These are phyloP conservation scores for Cladorrhinum sp. DNA, from an alignment of 2,329 filamentous ascomycete species.

Conservation along the genomic window DNA sequence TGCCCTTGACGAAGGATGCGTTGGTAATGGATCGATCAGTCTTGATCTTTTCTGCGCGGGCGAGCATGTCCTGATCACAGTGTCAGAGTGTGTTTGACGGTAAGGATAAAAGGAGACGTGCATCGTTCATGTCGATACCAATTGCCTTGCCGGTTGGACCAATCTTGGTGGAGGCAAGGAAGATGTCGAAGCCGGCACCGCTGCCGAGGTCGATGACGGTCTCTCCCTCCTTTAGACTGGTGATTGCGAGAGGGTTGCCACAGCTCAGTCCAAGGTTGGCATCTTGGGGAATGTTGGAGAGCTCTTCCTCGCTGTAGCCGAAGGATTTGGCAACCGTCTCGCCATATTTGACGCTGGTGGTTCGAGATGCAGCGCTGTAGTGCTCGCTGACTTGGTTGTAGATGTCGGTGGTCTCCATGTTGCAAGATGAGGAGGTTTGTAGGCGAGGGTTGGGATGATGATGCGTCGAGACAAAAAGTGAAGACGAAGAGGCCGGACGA, in stretches of 20 bases:
- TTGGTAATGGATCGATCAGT: constrained; percentile 38
- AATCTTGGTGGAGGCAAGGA: constrained; percentile 50
- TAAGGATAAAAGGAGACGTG: no score
- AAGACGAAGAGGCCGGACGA: no score
- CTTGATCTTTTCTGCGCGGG: constrained; percentile 45
- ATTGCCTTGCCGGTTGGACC: constrained; percentile 47
- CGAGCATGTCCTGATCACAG: no score
- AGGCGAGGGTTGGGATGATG: no score
- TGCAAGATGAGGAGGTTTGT: no score
- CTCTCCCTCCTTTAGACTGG: constrained; percentile 51
- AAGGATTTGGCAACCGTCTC: constrained; percentile 48
- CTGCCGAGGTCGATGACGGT: constrained; percentile 55
- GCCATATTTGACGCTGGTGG: constrained; percentile 34
- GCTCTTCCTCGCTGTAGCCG: constrained; percentile 49
- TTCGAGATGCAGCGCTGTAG: constrained; percentile 35
- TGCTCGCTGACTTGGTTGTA: constrained; percentile 36
- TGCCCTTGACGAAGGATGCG: constrained; percentile 47
- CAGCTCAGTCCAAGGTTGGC: constrained; percentile 54
- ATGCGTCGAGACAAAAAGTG: not conserved
- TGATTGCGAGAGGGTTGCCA: constrained; percentile 50
- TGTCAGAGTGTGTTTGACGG: no score
- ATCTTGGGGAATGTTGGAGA: constrained; percentile 42
- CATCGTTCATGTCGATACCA: constrained; percentile 60
- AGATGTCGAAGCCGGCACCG: constrained; percentile 57
- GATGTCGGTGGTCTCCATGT: constrained; percentile 33